Conservation (phyloP, 1,139 yeast species). For the Kurtzmaniella natalensis region DNA sequence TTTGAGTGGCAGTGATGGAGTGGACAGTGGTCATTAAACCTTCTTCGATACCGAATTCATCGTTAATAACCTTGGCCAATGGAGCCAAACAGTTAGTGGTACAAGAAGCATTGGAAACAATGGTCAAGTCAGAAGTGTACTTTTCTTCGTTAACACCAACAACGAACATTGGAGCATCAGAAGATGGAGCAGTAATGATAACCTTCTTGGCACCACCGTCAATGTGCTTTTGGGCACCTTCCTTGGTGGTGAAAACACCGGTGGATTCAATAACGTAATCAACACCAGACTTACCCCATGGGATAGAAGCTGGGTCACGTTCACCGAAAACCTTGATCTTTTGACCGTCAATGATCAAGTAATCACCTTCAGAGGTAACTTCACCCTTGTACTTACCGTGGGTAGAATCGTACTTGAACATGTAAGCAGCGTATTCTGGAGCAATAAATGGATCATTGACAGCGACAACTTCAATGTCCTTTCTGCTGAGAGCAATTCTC, state of each 20-base stretch:
- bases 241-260: conserved; percentile 79
- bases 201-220: conserved; percentile 90
- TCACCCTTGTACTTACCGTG: conserved; percentile 75
- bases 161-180: conserved; percentile 88
- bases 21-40: conserved; percentile 91
- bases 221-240: conserved; percentile 76
- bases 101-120: conserved; percentile 84
- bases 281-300: conserved; percentile 78
- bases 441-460: conserved; percentile 82
- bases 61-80: conserved; percentile 78
- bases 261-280: conserved; percentile 84
- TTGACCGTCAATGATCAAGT: conserved; percentile 64
- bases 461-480: conserved; percentile 73
- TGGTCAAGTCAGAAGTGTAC: conserved; percentile 66
- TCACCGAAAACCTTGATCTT: conserved; percentile 68
- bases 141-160: conserved; percentile 75
- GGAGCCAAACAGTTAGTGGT: conserved; percentile 91
- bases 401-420: conserved; percentile 86
- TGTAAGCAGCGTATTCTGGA: conserved; percentile 80
- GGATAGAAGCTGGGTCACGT: conserved; percentile 73
- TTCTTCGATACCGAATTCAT: conserved; percentile 76
- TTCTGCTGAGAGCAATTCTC: conserved; percentile 69
- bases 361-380: conserved; percentile 54
- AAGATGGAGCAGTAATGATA: conserved; percentile 82
- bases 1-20: conserved; percentile 88